These are phyloP conservation scores for Sideroxylon spinosum DNA, from an alignment of 179 eudicot species.

Conservation along the genomic window DNA sequence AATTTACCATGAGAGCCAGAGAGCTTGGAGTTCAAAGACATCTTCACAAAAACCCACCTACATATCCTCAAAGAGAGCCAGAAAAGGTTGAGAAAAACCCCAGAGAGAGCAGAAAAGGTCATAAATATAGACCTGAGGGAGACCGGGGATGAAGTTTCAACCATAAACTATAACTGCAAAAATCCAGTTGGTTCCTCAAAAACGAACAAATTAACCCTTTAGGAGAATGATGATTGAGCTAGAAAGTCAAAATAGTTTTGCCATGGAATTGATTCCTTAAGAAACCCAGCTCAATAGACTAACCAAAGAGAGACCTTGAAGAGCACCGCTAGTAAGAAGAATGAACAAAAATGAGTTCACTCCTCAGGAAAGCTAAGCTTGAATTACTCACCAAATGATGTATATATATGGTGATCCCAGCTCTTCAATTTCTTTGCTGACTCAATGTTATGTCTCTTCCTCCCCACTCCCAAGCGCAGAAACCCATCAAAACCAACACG, in stretches of 20 bases:
- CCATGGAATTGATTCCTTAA: not conserved
- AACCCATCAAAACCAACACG: slow-evolving; percentile 26
- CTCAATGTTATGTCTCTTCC: not conserved
- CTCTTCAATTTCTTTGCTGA: slow-evolving; percentile 21
- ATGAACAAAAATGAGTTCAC: slow-evolving; percentile 7
- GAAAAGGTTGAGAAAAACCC: slow-evolving; percentile 28
- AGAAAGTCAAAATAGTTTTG: not conserved
- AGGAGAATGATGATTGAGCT: slow-evolving; percentile 12
- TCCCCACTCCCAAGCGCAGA: slow-evolving; percentile 22
- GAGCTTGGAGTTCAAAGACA: slow-evolving; percentile 55
- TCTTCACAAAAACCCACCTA: slow-evolving; percentile 38
- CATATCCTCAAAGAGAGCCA: slow-evolving; percentile 34
- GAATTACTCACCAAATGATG: not conserved
- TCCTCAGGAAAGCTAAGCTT: slow-evolving; percentile 10
- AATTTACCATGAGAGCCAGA: slow-evolving; percentile 39
- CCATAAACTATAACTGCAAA: slow-evolving; percentile 4
- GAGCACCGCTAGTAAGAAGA: not conserved
- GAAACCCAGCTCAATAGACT: slow-evolving; percentile 9
- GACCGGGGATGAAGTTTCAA: slow-evolving; percentile 5
- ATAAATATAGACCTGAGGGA: slow-evolving; percentile 14
- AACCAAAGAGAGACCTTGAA: slow-evolving; percentile 2
- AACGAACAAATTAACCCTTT: slow-evolving; percentile 1
- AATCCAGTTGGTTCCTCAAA: slow-evolving; percentile 9
- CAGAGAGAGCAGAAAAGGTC: slow-evolving; percentile 33
- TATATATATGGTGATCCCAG: not conserved